Percentiles rank a stretch among this genome's conserved stretches.
phyloP scores from a whole-genome alignment of 208 protist genomes.

The Phytomonas francai region DNA sequence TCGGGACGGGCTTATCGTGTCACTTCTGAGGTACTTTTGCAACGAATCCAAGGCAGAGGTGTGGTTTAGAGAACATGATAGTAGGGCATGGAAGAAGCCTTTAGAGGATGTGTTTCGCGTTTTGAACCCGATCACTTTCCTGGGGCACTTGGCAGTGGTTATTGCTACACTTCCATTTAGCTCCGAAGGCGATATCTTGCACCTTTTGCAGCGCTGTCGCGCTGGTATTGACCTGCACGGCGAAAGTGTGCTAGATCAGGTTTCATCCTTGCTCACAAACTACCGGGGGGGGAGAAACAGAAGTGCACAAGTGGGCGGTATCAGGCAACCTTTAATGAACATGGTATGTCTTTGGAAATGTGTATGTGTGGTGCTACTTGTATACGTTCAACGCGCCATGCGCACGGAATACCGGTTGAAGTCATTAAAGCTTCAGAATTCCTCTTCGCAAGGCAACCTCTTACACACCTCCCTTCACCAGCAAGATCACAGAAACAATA shows the following conservation, averaged over 20 bases:
- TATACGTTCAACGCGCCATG: constrained; percentile 29
- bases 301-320: neutral
- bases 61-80: constrained; percentile 35
- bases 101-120: constrained; percentile 11
- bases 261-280: neutral
- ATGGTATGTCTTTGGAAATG: constrained; percentile 28
- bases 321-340: neutral
- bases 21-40: constrained; percentile 60
- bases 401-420: constrained; percentile 33
- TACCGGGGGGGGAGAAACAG: neutral
- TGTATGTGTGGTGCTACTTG: constrained; percentile 40
- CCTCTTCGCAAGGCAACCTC: neutral
- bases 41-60: constrained; percentile 34
- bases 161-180: constrained; percentile 45
- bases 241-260: constrained; percentile 21
- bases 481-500: neutral
- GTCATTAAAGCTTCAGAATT: constrained; percentile 18
- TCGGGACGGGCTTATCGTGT: constrained; percentile 46
- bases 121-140: constrained; percentile 34
- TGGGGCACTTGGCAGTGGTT: constrained; percentile 44
- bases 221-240: constrained; percentile 51
- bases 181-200: constrained; percentile 46
- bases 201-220: constrained; percentile 45
- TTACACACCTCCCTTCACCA: constrained; percentile 8
- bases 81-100: neutral